Conservation (phyloP, 257 asterid genomes). For the Primulina huaijiensis region DNA sequence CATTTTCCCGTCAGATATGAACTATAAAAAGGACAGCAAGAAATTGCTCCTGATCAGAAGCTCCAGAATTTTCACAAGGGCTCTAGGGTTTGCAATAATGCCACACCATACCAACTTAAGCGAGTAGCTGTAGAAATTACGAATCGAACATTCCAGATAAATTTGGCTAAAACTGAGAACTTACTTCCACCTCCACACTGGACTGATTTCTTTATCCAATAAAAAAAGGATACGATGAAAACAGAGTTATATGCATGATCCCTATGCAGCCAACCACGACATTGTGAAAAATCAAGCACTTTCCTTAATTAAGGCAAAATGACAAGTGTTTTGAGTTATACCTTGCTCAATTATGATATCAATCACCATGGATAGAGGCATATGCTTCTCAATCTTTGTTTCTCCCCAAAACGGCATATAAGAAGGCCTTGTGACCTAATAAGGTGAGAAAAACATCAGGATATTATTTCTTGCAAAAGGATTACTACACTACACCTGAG, state of each 20-base stretch:
- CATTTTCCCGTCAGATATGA: not conserved
- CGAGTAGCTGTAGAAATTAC: not conserved
- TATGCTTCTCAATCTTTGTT: conserved; percentile 49
- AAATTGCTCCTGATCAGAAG: not conserved
- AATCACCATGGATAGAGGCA: conserved; percentile 56
- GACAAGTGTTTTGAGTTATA: conserved; percentile 22
- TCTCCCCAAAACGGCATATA: conserved; percentile 61
- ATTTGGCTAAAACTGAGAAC: conserved; percentile 6
- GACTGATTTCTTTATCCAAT: not conserved
- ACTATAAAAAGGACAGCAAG: not conserved
- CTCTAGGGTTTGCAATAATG: not conserved
- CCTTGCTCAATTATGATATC: conserved; percentile 73
- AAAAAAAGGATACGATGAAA: not conserved
- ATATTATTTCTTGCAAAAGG: conserved; percentile 15
- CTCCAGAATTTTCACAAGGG: not conserved
- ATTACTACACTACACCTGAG: not conserved
- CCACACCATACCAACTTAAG: not conserved
- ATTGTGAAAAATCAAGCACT: conserved; percentile 1
- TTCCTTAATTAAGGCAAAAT: not conserved
- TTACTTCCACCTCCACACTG: not conserved
- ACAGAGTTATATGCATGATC: not conserved
- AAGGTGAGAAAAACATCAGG: conserved; percentile 15
- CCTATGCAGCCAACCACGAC: conserved; percentile 12
- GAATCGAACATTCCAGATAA: not conserved
- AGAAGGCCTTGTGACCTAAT: conserved; percentile 70